phyloP scores from a whole-genome alignment of 2,329 filamentous ascomycete species.

The Colletotrichum tabaci region DNA sequence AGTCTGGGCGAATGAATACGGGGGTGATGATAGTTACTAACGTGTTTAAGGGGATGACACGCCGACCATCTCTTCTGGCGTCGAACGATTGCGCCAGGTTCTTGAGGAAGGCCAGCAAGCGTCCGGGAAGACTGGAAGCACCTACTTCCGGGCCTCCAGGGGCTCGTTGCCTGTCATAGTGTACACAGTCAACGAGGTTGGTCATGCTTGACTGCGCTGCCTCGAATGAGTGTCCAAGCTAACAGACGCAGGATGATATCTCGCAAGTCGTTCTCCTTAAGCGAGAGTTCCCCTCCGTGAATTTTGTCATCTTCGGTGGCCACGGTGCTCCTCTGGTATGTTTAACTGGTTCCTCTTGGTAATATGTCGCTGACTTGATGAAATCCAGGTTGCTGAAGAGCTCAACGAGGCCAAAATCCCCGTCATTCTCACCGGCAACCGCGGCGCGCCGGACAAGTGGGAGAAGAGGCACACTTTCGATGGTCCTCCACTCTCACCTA shows the following conservation, averaged over 20 bases:
- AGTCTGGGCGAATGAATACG: accelerated
- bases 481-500: constrained; percentile 58
- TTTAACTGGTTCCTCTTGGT: accelerated
- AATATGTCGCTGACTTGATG: not conserved
- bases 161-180: constrained; percentile 15
- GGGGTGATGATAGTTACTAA: not conserved
- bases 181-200: constrained; percentile 23
- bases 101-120: not conserved
- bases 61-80: constrained; percentile 20
- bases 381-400: constrained; percentile 52
- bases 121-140: not conserved
- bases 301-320: constrained; percentile 56
- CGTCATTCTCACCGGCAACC: constrained; percentile 57
- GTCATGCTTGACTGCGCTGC: not conserved
- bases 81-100: constrained; percentile 12
- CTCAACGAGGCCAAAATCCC: constrained; percentile 56
- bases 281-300: constrained; percentile 50
- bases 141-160: not conserved
- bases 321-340: constrained; percentile 54
- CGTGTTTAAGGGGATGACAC: not conserved
- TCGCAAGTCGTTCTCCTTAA: constrained; percentile 56
- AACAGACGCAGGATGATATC: constrained; percentile 53
- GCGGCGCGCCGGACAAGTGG: constrained; percentile 52
- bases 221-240: not conserved
- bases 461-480: constrained; percentile 54